Base-by-base conservation (phyloP, 23 red algal species). In the Gracilariopsis chorda region DNA sequence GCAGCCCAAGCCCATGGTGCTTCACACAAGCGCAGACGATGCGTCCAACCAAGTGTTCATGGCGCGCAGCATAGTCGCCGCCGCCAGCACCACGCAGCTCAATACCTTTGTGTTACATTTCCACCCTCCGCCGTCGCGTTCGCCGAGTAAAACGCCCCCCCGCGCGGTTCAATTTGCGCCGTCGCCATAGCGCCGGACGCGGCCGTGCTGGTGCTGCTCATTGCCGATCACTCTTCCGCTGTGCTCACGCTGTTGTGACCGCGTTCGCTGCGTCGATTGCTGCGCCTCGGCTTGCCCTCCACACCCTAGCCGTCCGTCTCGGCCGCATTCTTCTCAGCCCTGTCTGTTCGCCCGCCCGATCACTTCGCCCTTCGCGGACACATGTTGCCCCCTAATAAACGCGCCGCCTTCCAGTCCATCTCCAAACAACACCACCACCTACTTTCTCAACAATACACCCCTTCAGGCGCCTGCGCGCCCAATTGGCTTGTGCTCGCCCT, bases 101-200 rank as follows among this genome's bases (percentile, higher is more conserved):
- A n/a, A n/a, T n/a, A n/a, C n/a, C n/a, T n/a, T n/a, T n/a, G n/a
- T n/a, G n/a, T n/a, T n/a, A n/a, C n/a, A n/a, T n/a, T n/a, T n/a
- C n/a, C n/a, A n/a, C n/a, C n/a, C n/a, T n/a, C n/a, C n/a, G 6
- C 67, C 40, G 67, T 46, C 67, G 47, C 47, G 20, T 42, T 73
- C 13, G 67, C 67, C 10, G 67, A 73, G 47, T 73, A 42, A 42
- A 24, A 10, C 17, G 67, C 67, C 1, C 67, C 67, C 17, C n/a
- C 67, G 8, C 39, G 40, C 13, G 42, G 42, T 42, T 28, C 36
- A 10, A 73, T 73, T 34, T 42, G 40, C 39, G 6, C 67, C 2
- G 39, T 73, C n/a, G 42, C 67, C 39, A 73, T 73, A 24, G 42
- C 67, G 39, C 67, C 67, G 39, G 67, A 73, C 28, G 67, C 67